Evolutionary conservation across 2,329 filamentous ascomycete species (phyloP).

Genomic region (Sclerotinia nivalis): DNA sequence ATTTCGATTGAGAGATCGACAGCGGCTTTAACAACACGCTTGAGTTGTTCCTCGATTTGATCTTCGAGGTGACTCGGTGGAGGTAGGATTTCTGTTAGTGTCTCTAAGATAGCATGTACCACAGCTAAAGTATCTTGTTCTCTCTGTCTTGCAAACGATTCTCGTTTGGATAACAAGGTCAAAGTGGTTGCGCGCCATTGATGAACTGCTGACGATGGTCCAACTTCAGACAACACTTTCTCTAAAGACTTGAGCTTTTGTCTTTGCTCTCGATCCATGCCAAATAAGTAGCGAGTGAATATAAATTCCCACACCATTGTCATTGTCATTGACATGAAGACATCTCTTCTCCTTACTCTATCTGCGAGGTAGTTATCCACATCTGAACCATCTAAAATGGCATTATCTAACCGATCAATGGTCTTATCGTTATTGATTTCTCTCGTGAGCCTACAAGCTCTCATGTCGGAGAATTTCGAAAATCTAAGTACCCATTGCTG

Average conservation of each 20-base stretch:
- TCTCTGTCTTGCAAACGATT: conserved; percentile 78
- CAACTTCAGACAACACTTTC: conserved; percentile 86
- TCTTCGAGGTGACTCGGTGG: conserved; percentile 78
- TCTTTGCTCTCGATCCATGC: conserved; percentile 96
- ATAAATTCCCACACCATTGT: conserved; percentile 99
- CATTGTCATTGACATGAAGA: conserved; percentile 99
- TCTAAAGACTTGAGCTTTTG: conserved; percentile 97
- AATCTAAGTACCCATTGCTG: conserved; percentile 98
- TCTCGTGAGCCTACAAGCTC: conserved; percentile 76
- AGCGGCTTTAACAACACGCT: conserved; percentile 83
- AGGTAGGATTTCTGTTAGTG: conserved; percentile 79
- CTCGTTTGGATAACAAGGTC: conserved; percentile 79
- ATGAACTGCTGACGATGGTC: conserved; percentile 83
- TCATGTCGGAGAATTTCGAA: conserved; percentile 95
- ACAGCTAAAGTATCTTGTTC: conserved; percentile 92
- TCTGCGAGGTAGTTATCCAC: conserved; percentile 86
- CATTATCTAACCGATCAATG: conserved; percentile 90
- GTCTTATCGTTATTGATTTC: conserved; percentile 92
- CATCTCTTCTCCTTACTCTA: conserved; percentile 82
- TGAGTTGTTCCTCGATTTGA: conserved; percentile 80
- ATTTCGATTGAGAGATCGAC: conserved; percentile 93
- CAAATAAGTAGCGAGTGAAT: conserved; percentile 96
- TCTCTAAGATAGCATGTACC: conserved; percentile 86
- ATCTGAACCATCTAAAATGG: conserved; percentile 89
- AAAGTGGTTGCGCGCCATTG: conserved; percentile 97